phyloP scores from a whole-genome alignment of 1,139 yeast genomes.

The Kluyveromyces sp. region DNA sequence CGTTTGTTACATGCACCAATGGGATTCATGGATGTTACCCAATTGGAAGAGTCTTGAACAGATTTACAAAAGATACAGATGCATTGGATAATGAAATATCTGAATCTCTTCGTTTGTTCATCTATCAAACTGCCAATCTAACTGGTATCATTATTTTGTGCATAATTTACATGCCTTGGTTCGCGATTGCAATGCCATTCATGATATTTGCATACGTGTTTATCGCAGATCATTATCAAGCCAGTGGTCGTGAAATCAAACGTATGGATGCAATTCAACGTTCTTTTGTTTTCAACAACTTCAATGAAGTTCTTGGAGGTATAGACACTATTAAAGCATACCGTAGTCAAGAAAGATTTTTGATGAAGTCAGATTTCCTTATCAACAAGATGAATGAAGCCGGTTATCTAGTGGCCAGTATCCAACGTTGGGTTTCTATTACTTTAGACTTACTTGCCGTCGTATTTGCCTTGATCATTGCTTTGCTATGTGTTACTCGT shows the following conservation, averaged over 20 bases:
- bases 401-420: conserved; percentile 54
- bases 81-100: conserved; percentile 69
- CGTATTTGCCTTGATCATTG: conserved; percentile 37
- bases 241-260: conserved; percentile 76
- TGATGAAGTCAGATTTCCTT: conserved; percentile 40
- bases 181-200: conserved; percentile 62
- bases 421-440: conserved; percentile 73
- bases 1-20: conserved; percentile 69
- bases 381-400: conserved; percentile 67
- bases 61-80: conserved; percentile 80
- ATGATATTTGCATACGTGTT: conserved; percentile 40
- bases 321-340: conserved; percentile 64
- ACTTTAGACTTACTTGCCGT: conserved; percentile 52
- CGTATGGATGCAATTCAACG: conserved; percentile 72
- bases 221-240: conserved; percentile 58
- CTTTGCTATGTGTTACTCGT: conserved; percentile 58
- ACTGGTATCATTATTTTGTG: conserved; percentile 61
- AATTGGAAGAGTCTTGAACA: conserved; percentile 59
- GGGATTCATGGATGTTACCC: conserved; percentile 61
- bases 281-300: conserved; percentile 69
- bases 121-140: conserved; percentile 47
- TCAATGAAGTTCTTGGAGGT: conserved; percentile 70
- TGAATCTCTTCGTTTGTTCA: conserved; percentile 47
- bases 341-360: conserved; percentile 43
- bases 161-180: conserved; percentile 67